A percentile compares a stretch with the other conserved stretches of the same genome.
Evolutionary conservation across 805 yeast species (phyloP).

Genomic region (Metschnikowia cerradonensis): DNA sequence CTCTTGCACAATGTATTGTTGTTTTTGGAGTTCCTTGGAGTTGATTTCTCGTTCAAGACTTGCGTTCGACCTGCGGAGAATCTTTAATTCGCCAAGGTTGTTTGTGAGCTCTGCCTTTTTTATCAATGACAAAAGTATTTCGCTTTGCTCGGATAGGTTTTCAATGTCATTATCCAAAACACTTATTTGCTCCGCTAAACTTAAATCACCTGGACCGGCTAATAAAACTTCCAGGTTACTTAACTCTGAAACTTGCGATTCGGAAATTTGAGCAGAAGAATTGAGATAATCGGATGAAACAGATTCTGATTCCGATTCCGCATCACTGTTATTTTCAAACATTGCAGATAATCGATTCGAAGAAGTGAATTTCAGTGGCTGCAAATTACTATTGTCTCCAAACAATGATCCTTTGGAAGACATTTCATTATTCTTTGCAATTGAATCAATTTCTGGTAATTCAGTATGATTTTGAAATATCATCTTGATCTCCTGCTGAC

Average conservation of each 20-base stretch:
- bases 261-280: slow-evolving; percentile 6
- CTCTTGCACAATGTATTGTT: slow-evolving; percentile 79
- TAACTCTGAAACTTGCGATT: slow-evolving; percentile 10
- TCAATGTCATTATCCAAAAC: slow-evolving; percentile 56
- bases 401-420: slow-evolving; percentile 8
- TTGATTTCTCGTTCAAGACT: slow-evolving; percentile 71
- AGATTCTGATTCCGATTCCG: slow-evolving; percentile 33
- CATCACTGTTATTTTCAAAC: slow-evolving; percentile 35
- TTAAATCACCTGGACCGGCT: slow-evolving; percentile 68
- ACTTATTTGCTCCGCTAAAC: slow-evolving; percentile 62
- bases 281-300: slow-evolving; percentile 19
- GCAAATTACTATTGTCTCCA: slow-evolving; percentile 9
- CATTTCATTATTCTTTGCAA: not conserved
- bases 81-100: slow-evolving; percentile 62
- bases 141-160: slow-evolving; percentile 55
- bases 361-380: not conserved
- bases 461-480: not conserved
- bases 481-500: slow-evolving; percentile 1
- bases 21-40: slow-evolving; percentile 67
- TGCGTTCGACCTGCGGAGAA: slow-evolving; percentile 62
- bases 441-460: not conserved
- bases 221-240: slow-evolving; percentile 37
- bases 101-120: slow-evolving; percentile 83
- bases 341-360: slow-evolving; percentile 24
- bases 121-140: slow-evolving; percentile 62